A percentile compares a stretch with the other conserved stretches of the same genome.
Conservation (phyloP, 1,139 yeast genomes). For the Hemisphaericaspora subhashii region DNA sequence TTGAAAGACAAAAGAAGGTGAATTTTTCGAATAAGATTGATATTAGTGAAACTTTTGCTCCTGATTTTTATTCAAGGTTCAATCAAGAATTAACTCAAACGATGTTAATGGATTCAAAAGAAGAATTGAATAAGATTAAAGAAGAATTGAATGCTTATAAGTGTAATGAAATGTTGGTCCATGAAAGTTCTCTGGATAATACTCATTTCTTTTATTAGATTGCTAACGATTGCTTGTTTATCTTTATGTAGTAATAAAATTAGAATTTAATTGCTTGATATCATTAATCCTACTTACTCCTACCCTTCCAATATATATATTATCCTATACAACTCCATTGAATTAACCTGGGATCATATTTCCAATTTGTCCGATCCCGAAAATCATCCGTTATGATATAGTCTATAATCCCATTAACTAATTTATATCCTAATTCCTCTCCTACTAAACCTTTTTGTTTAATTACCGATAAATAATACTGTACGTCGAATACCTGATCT, state of each 20-base stretch:
- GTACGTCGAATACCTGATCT: conserved; percentile 4
- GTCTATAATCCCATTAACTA: conserved; percentile 30
- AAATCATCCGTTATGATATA: conserved; percentile 21
- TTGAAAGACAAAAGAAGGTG: conserved; percentile 27
- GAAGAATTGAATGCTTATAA: conserved; percentile 52
- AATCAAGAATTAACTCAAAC: conserved; percentile 54
- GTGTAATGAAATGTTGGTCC: conserved; percentile 57
- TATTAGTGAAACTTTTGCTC: conserved; percentile 49
- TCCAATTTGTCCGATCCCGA: conserved; percentile 23
- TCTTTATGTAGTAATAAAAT: too few species aligned
- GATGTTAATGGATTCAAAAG: conserved; percentile 43
- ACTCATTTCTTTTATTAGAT: conserved; percentile 53
- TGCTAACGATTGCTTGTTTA: too few species aligned
- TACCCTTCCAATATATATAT: too few species aligned
- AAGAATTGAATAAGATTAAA: conserved; percentile 47
- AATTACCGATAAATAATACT: conserved; percentile 17
- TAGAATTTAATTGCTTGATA: too few species aligned
- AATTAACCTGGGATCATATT: conserved; percentile 18
- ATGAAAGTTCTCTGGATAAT: conserved; percentile 48
- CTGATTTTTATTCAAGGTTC: conserved; percentile 49
- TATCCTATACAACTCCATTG: conserved; percentile 10
- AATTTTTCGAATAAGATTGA: conserved; percentile 44
- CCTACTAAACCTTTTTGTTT: conserved; percentile 15
- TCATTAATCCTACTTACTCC: too few species aligned
- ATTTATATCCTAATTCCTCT: conserved; percentile 18